Base-by-base conservation (phyloP, 345 rosid species). In the Dovyalis caffra region DNA sequence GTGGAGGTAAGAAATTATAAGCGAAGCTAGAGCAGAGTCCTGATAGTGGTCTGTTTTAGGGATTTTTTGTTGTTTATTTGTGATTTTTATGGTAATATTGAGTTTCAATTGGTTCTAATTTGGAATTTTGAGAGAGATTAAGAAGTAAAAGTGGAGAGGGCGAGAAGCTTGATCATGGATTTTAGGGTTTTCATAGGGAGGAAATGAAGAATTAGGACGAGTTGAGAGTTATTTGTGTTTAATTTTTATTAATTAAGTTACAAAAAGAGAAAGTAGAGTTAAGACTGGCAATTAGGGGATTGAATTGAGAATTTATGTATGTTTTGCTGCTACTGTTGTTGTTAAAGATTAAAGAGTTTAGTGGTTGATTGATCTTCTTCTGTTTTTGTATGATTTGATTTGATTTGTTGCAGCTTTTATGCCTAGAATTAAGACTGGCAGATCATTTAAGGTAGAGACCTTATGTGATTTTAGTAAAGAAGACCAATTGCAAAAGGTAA, bases 401-500 rank as follows among this genome's bases (percentile, higher is more conserved):
- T 56, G 12, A 56, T 56, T n/a, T n/a, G 60, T n/a, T 82, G 87
- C 86, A 96, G 99, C 99, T 83, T 90, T 85, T 75, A 93, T 92
- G 91, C 82, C 89, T 61, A 89, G 87, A 81, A 90, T 96, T 79
- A 93, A 88, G 86, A 82, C 90, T 33, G 84, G 88, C 20, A 89
- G 97, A 85, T 88, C 93, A 6, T 80, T 88, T 31, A 88, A 87
- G 76, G 85, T 90, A 26, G 97, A 90, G 73, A 79, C 86, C 28
- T 74, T 93, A 64, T 96, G 97, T 79, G 91, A 89, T 86, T 91
- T 93, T 80, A 85, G 87, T 73, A 94, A 90, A 72, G 95, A 86
- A 23, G 94, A 90, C 32, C 84, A 76, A 60, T 56, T 70, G n/a
- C 81, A 80, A 31, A 89, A 93, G 96, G 97, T 92, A 53, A 57